Conservation (phyloP, 495 filamentous ascomycete genomes). For the Penicillium argentinense region DNA sequence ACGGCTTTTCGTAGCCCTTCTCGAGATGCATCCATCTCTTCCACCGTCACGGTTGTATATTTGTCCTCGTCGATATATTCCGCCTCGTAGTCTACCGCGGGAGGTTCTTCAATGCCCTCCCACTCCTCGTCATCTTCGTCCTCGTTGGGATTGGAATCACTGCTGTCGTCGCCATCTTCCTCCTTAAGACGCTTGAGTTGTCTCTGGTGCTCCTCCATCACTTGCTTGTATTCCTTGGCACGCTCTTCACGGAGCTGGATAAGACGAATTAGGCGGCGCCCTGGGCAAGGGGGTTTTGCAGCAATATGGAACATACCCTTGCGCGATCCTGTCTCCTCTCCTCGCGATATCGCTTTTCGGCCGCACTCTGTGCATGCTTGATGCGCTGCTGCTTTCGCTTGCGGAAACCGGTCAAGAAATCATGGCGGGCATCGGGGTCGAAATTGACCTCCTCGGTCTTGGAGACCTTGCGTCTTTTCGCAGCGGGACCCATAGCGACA, state of each 20-base stretch:
- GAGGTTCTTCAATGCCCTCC: constrained; percentile 60
- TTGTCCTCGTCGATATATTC: constrained; percentile 97
- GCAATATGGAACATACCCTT: constrained; percentile 51
- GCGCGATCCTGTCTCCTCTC: constrained; percentile 70
- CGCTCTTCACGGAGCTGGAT: constrained; percentile 75
- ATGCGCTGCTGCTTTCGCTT: constrained; percentile 85
- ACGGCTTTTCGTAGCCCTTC: constrained; percentile 62
- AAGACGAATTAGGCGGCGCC: constrained; percentile 10
- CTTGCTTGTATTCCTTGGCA: constrained; percentile 72
- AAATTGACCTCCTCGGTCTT: constrained; percentile 79
- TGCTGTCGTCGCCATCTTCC: constrained; percentile 49
- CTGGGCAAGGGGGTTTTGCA: not conserved
- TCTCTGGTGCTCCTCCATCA: constrained; percentile 69
- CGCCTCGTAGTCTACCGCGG: constrained; percentile 74
- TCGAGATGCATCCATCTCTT: constrained; percentile 79
- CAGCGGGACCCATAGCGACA: constrained; percentile 39
- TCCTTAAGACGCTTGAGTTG: constrained; percentile 55
- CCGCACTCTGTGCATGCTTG: constrained; percentile 78
- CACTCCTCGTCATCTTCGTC: constrained; percentile 51
- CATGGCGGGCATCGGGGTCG: constrained; percentile 70
- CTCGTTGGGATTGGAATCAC: constrained; percentile 34
- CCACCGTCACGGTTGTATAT: constrained; percentile 90
- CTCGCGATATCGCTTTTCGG: constrained; percentile 67
- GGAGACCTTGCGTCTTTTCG: constrained; percentile 64
- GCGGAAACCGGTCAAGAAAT: constrained; percentile 93